Base-by-base conservation (phyloP, 805 yeast species). In the Blastobotrys americana region DNA sequence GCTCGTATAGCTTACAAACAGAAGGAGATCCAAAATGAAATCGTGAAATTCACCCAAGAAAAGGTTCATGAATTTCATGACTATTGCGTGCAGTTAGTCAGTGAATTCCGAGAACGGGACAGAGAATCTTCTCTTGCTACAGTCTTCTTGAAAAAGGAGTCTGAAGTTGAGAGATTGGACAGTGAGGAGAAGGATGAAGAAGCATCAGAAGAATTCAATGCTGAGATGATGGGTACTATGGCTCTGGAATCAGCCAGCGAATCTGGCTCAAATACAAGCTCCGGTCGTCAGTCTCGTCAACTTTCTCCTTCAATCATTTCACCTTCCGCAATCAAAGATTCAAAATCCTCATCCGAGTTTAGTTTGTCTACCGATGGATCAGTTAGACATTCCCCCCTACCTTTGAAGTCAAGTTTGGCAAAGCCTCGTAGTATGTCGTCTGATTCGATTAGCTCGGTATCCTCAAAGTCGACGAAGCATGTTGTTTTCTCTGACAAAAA, bases 21-120 rank as follows among this genome's bases (percentile, higher is more conserved):
- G 31, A 37, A 42, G 4, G 38, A 42, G 38, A 34, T 44, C 19
- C 50, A 50, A 17, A 41, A 35, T 4, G 50, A 48, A 10, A 50
- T 50, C 19, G 48, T 50, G 16, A 25, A 25, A 28, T 42, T 27
- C 41, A 48, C 49, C 28, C 46, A 48, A 34, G 21, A 23, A 5
- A 35, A 48, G 27, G 43, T 48, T n/a, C 16, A 21, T 3, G 44
- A 46, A 36, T 48, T 50, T 34, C 38, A 41, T 19, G 50, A 43
- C 13, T 50, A 15, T 22, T 34, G 46, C 6, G 48, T 41, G 37
- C 31, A 44, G 34, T 18, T 38, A 17, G 50, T 49, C 18, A 39
- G 33, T 6, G 35, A 34, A 22, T 17, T 20, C 15, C 35, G 25
- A 35, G 15, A 22, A 23, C 42, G 25, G 42, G 42, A 39, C 9